Evolutionary conservation across 345 rosid genomes (phyloP).

Genomic region (Gossypium thurberi): DNA sequence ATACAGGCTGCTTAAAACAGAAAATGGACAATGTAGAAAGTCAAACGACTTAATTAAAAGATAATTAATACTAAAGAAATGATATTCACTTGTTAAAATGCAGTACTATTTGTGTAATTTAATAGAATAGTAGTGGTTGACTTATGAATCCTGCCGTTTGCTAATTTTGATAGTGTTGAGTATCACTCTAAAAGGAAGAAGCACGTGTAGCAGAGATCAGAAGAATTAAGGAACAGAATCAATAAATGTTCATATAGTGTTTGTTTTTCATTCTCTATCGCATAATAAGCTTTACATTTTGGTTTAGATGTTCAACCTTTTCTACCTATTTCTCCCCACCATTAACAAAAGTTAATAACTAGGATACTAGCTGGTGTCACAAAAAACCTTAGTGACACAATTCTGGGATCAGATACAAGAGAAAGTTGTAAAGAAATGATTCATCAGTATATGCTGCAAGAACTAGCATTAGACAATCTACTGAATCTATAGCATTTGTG

Average conservation of each 20-base stretch:
- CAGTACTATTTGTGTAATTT: neutral
- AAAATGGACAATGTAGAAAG: neutral
- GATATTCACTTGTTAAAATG: neutral
- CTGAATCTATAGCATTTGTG: too few relatives aligned
- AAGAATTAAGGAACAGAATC: neutral
- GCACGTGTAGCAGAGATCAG: neutral
- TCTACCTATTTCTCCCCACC: neutral
- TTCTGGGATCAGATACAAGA: neutral
- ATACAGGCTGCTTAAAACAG: neutral
- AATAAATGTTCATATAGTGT: neutral
- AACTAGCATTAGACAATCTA: neutral
- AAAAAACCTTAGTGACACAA: neutral
- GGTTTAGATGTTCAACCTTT: neutral
- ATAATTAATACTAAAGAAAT: neutral
- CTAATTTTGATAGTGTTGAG: neutral
- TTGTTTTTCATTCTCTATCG: neutral
- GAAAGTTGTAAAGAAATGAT: neutral
- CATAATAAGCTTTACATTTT: neutral
- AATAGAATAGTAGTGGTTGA: neutral
- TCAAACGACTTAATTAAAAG: neutral
- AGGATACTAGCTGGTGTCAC: neutral
- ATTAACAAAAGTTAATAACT: neutral
- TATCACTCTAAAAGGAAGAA: neutral
- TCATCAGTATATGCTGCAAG: neutral
- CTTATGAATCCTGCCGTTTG: neutral